Conservation (phyloP, 805 yeast species). For the Isabelozyma pseudorhagii region DNA sequence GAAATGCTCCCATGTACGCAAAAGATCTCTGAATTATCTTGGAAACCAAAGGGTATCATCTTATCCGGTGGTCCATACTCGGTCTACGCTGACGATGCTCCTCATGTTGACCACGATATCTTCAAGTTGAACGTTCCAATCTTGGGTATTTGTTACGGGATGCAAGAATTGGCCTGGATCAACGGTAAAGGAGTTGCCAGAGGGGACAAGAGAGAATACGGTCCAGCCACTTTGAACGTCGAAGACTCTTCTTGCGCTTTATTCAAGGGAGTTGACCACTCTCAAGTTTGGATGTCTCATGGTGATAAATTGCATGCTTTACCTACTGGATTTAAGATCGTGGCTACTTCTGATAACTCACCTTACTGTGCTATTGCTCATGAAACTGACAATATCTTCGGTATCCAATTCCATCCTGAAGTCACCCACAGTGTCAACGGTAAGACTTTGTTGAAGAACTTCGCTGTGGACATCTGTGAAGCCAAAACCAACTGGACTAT, state of each 20-base stretch:
- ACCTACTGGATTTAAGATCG: constrained; percentile 84
- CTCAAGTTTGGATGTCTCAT: constrained; percentile 99
- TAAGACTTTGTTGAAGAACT: constrained; percentile 80
- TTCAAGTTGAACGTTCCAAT: constrained; percentile 91
- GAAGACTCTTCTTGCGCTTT: constrained; percentile 64
- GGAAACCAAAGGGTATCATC: constrained; percentile 96
- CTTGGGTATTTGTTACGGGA: constrained; percentile 97
- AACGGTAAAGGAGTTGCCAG: constrained; percentile 91
- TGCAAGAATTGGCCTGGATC: constrained; percentile 99
- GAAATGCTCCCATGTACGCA: constrained; percentile 99
- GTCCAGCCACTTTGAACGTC: constrained; percentile 87
- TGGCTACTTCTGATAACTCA: constrained; percentile 90
- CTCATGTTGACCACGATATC: constrained; percentile 94
- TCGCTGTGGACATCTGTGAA: constrained; percentile 87
- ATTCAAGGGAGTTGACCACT: constrained; percentile 86
- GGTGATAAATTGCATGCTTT: constrained; percentile 92
- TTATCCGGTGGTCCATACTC: constrained; percentile 98
- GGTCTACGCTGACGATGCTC: constrained; percentile 91
- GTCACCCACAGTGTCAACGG: constrained; percentile 96
- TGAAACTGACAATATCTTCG: constrained; percentile 70
- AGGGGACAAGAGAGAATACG: constrained; percentile 97
- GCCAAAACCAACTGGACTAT: constrained; percentile 93
- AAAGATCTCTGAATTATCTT: constrained; percentile 83
- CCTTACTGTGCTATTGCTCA: constrained; percentile 93
- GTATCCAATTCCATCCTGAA: constrained; percentile 99